A percentile compares a stretch with the other conserved stretches of the same genome.
These are phyloP conservation scores for Durio zibethinus DNA, from an alignment of 345 rosid species.

Conservation along the genomic window DNA sequence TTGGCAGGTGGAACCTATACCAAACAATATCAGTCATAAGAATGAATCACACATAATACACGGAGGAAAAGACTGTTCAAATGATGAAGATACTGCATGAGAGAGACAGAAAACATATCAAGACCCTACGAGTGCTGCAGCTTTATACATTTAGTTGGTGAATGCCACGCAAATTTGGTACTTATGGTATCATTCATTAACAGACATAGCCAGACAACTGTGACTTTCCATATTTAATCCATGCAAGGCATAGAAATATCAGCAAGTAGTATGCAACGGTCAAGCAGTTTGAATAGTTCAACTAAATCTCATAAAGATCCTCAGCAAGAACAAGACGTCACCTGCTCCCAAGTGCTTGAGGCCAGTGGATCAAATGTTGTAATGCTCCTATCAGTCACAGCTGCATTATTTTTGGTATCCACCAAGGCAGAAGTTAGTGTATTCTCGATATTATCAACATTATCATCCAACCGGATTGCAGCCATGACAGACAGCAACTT, in stretches of 20 bases:
- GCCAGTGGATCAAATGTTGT: slow-evolving; percentile 71
- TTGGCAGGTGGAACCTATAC: slow-evolving; percentile 65
- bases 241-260: not conserved
- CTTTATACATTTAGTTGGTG: not conserved
- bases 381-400: slow-evolving; percentile 51
- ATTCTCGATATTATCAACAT: slow-evolving; percentile 65
- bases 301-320: not conserved
- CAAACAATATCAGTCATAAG: slow-evolving; percentile 10
- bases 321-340: slow-evolving; percentile 26
- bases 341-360: slow-evolving; percentile 96
- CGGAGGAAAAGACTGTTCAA: not conserved
- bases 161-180: not conserved
- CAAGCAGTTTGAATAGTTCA: not conserved
- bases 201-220: not conserved
- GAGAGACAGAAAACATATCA: not conserved
- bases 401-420: slow-evolving; percentile 39
- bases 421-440: slow-evolving; percentile 55
- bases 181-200: not conserved
- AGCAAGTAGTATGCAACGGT: not conserved
- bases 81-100: not conserved
- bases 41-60: not conserved
- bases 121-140: not conserved
- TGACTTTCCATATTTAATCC: not conserved
- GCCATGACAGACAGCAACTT: slow-evolving; percentile 88
- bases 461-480: slow-evolving; percentile 73